Percentiles rank a stretch among this genome's conserved stretches.
phyloP scores from a whole-genome alignment of 768 basidiomycete species.

The Neoboletus magnificus region DNA sequence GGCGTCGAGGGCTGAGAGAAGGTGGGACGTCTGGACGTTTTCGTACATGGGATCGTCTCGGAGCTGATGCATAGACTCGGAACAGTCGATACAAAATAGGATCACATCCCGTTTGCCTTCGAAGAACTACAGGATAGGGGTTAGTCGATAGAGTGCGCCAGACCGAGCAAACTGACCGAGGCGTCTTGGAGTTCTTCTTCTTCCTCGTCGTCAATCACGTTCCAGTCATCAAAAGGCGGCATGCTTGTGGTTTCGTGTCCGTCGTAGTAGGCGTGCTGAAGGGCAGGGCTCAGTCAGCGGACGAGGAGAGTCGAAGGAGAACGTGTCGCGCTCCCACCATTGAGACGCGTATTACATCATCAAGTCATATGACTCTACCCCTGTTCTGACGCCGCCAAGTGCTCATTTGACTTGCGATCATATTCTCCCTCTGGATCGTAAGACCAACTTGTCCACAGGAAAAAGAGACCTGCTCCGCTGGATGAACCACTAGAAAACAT shows the following conservation, averaged over 20 bases:
- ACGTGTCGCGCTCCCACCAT: neutral
- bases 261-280: neutral
- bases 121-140: slow-evolving; percentile 45
- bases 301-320: slow-evolving; percentile 2
- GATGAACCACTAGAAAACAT: neutral
- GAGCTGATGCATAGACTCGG: slow-evolving; percentile 79
- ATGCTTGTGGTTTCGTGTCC: slow-evolving; percentile 30
- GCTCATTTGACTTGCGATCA: neutral
- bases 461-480: neutral
- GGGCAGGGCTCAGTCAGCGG: neutral
- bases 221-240: slow-evolving; percentile 80
- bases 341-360: slow-evolving; percentile 27
- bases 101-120: slow-evolving; percentile 83
- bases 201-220: slow-evolving; percentile 73
- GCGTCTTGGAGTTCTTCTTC: slow-evolving; percentile 77
- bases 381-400: slow-evolving; percentile 1
- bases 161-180: slow-evolving; percentile 43
- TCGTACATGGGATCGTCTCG: slow-evolving; percentile 64
- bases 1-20: slow-evolving; percentile 76
- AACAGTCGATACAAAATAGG: slow-evolving; percentile 95
- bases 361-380: slow-evolving; percentile 15
- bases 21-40: slow-evolving; percentile 66
- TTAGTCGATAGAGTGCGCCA: neutral
- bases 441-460: neutral
- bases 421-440: neutral